Base-by-base conservation (phyloP, 371 early-diverging fungal species). In the Mortierella sp. region DNA sequence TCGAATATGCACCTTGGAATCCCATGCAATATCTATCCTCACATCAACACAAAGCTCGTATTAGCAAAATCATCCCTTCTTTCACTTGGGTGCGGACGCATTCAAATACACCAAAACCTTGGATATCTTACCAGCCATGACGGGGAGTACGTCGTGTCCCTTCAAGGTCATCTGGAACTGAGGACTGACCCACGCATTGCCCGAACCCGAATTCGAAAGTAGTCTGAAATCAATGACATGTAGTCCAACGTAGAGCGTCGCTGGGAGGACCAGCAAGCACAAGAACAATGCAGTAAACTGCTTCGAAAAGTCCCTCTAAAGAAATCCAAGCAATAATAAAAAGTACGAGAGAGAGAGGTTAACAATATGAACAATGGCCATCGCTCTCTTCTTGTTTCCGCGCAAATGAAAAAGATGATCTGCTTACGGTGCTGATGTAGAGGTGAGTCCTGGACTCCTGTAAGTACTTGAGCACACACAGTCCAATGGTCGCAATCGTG, bases 401-500 rank as follows among this genome's bases (percentile, higher is more conserved):
- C 32, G 35, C 60, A 32, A 27, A 12, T 16, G 14, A 60, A 49
- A 1, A 24, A 44, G 6, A 21, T 14, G 46, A 41, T 43, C 10
- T 18, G 71, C 79, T 58, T 81, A 84, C 85, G 2, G 74, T 81
- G 71, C 60, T 84, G 60, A 84, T 41, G 54, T 84, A 84, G 12
- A 84, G 76, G 12, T 80, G 75, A 0, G 60, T 76, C 27, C 85
- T 71, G 27, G 81, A 75, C 46, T 81, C 85, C 29, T 84, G 79
- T 11, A 84, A 56, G 71, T 81, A 78, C 68, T 81, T 84, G 70
- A 81, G 72, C 3, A 81, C 78, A 29, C 84, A 84, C 2, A 78
- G 71, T 5, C 99, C 99, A 43, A 99, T 97, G 8, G 98, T 89
- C 6, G 97, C 96, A 11, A 97, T 96, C 12, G 96, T 95, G 88